A percentile compares a stretch with the other conserved stretches of the same genome.
These are phyloP conservation scores for Agroathelia rolfsii DNA, from an alignment of 1,284 basidiomycete genomes.

Conservation along the genomic window DNA sequence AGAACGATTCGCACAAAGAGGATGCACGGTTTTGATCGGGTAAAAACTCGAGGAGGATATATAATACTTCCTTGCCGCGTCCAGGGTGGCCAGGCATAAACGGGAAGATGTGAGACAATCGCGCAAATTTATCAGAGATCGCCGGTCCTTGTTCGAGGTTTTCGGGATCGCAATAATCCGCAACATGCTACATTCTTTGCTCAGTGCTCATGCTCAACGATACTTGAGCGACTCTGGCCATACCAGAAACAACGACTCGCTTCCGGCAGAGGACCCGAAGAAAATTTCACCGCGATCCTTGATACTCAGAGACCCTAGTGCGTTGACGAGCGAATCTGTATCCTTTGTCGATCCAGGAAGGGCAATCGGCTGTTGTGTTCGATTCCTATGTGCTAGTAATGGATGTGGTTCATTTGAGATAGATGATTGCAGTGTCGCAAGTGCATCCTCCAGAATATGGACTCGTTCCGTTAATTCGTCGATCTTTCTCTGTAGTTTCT, in stretches of 20 bases:
- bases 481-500: slow-evolving; percentile 60
- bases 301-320: slow-evolving; percentile 50
- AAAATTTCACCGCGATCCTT: slow-evolving; percentile 52
- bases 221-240: no score
- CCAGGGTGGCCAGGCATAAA: slow-evolving; percentile 21
- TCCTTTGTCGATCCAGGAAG: no score
- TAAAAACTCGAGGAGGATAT: slow-evolving; percentile 34
- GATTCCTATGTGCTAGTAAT: no score
- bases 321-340: no score
- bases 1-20: slow-evolving; percentile 56
- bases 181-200: no score
- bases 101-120: slow-evolving; percentile 34
- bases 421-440: slow-evolving; percentile 51
- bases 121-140: slow-evolving; percentile 29
- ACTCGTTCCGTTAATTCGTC: slow-evolving; percentile 66
- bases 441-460: slow-evolving; percentile 59
- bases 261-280: no score
- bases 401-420: slow-evolving; percentile 55
- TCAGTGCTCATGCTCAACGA: no score
- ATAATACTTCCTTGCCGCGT: slow-evolving; percentile 25
- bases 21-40: slow-evolving; percentile 49
- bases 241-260: no score
- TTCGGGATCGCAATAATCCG: no score
- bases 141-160: no score
- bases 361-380: no score